phyloP scores from a whole-genome alignment of 176 grass and related monocot genomes.

The Cenchrus americanus region DNA sequence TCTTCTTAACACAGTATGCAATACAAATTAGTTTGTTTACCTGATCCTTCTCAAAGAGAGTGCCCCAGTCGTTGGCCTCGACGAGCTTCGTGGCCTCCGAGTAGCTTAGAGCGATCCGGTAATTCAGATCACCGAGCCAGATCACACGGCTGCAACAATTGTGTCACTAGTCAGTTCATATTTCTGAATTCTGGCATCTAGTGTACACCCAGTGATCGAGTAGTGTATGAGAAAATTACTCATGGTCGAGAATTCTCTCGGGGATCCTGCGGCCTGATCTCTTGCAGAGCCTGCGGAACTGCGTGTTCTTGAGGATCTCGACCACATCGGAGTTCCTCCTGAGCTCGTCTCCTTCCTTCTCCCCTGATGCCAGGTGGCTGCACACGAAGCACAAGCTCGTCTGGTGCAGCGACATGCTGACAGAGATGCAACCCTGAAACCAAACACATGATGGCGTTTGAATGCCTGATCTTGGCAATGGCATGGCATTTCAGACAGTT shows the following conservation, averaged over 20 bases:
- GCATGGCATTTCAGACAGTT: neutral
- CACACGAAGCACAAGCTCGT: slow-evolving; percentile 88
- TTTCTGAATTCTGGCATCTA: neutral
- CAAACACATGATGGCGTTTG: neutral
- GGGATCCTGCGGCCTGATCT: slow-evolving; percentile 57
- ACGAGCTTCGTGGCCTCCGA: slow-evolving; percentile 69
- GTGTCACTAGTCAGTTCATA: neutral
- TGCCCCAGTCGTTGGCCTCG: slow-evolving; percentile 67
- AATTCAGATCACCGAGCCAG: slow-evolving; percentile 83
- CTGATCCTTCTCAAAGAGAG: slow-evolving; percentile 92
- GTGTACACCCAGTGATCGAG: neutral
- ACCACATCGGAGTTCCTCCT: slow-evolving; percentile 76
- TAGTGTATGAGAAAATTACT: slow-evolving; percentile 49
- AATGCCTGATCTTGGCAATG: neutral
- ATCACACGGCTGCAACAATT: slow-evolving; percentile 61
- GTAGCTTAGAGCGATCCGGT: slow-evolving; percentile 81
- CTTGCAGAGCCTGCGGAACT: slow-evolving; percentile 68
- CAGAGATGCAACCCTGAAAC: slow-evolving; percentile 77
- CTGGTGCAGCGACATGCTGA: slow-evolving; percentile 93
- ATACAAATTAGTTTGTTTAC: slow-evolving; percentile 8
- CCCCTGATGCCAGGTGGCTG: slow-evolving; percentile 88
- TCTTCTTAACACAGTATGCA: neutral
- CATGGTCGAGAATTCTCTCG: slow-evolving; percentile 79
- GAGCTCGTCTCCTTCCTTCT: slow-evolving; percentile 93
- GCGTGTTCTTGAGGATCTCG: slow-evolving; percentile 82